Evolutionary conservation across 495 filamentous ascomycete species (phyloP).

Genomic region (Letharia columbiana): DNA sequence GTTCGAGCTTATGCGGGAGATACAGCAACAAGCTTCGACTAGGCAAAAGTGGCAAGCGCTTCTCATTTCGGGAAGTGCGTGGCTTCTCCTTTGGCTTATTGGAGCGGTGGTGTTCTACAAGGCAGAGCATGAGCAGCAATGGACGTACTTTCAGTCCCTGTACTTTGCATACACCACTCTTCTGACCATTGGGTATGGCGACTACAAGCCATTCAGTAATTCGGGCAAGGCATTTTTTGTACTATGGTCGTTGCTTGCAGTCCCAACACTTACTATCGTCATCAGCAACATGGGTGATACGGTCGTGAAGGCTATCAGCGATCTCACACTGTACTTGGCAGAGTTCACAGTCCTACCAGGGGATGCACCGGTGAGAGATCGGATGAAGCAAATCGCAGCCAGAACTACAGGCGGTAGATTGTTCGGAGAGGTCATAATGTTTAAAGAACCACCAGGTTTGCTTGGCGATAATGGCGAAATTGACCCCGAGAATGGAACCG

Average conservation of each 20-base stretch:
- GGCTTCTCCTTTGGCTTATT: slow-evolving; percentile 68
- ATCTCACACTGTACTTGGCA: slow-evolving; percentile 61
- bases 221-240: slow-evolving; percentile 76
- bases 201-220: slow-evolving; percentile 60
- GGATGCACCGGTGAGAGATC: slow-evolving; percentile 34
- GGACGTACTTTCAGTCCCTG: slow-evolving; percentile 72
- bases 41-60: slow-evolving; percentile 61
- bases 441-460: slow-evolving; percentile 12
- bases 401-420: slow-evolving; percentile 10
- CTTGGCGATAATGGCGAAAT: slow-evolving; percentile 5
- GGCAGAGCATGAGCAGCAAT: slow-evolving; percentile 48
- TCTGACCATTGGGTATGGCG: slow-evolving; percentile 82
- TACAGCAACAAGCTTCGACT: slow-evolving; percentile 50
- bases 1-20: slow-evolving; percentile 69
- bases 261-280: slow-evolving; percentile 75
- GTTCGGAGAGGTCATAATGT: background rate
- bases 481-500: slow-evolving; percentile 7
- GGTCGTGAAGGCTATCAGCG: slow-evolving; percentile 59
- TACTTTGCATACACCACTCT: slow-evolving; percentile 76
- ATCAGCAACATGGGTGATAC: slow-evolving; percentile 73
- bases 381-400: slow-evolving; percentile 19
- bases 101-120: slow-evolving; percentile 65
- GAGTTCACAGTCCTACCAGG: slow-evolving; percentile 69
- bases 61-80: slow-evolving; percentile 51
- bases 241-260: slow-evolving; percentile 76